Conservation (phyloP, 2,329 filamentous ascomycete species). For the Talaromyces rugulosus region DNA sequence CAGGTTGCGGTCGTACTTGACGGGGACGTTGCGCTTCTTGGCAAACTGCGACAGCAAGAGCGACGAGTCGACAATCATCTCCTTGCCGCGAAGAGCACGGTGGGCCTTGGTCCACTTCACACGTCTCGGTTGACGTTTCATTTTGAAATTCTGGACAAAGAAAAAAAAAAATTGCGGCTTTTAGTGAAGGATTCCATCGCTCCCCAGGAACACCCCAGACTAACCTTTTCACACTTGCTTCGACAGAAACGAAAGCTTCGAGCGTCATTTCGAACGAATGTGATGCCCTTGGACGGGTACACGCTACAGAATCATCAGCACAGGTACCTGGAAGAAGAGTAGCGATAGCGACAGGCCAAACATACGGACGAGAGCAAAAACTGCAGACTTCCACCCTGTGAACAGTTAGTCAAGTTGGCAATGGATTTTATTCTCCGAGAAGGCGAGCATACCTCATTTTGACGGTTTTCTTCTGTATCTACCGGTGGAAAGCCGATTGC, state of each 20-base stretch:
- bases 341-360: background rate
- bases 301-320: conserved; percentile 25
- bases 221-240: conserved; percentile 59
- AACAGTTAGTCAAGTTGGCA: background rate
- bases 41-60: conserved; percentile 70
- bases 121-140: conserved; percentile 97
- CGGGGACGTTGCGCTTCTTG: conserved; percentile 85
- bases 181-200: background rate
- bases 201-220: background rate
- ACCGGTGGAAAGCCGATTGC: background rate
- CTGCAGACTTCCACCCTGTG: conserved; percentile 59
- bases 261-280: conserved; percentile 64
- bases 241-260: conserved; percentile 65
- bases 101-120: conserved; percentile 96
- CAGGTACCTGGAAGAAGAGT: background rate
- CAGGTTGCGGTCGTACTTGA: conserved; percentile 93
- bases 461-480: background rate
- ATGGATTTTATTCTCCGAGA: too few relatives aligned
- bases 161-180: background rate
- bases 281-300: conserved; percentile 63
- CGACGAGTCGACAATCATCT: conserved; percentile 89
- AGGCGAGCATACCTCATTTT: conserved; percentile 19
- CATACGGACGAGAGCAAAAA: conserved; percentile 61
- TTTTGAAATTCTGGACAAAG: conserved; percentile 69
- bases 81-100: conserved; percentile 77